Evolutionary conservation across 495 filamentous ascomycete species (phyloP).

Genomic region (Xylaria grammica): DNA sequence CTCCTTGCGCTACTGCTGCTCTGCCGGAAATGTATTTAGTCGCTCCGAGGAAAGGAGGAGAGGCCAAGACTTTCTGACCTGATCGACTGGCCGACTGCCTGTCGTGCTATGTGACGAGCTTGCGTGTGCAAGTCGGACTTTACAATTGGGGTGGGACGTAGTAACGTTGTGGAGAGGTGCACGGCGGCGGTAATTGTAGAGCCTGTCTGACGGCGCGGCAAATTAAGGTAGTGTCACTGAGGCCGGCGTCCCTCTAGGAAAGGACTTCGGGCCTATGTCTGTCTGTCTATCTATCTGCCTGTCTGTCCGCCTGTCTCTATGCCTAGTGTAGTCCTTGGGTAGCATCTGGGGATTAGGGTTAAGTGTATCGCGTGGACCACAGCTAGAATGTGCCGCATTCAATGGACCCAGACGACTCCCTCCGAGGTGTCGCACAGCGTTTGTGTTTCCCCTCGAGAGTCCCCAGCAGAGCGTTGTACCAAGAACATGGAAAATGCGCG

Average conservation of each 20-base stretch:
- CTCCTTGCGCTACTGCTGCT: constrained; percentile 2
- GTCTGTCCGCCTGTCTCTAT: too few relatives aligned
- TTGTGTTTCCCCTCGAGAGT: constrained; percentile 1
- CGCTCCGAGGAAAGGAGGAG: constrained; percentile 16
- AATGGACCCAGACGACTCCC: constrained; percentile 1
- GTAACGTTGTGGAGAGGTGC: constrained; percentile 7
- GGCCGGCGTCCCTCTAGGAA: constrained; percentile 10
- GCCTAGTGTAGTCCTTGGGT: constrained; percentile 21
- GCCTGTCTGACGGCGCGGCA: constrained; percentile 15
- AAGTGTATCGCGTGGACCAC: constrained; percentile 2
- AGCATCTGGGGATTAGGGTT: constrained; percentile 28
- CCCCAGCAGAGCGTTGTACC: constrained; percentile 10
- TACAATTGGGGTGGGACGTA: constrained; percentile 10
- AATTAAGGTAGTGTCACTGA: constrained; percentile 6
- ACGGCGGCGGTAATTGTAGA: constrained; percentile 5
- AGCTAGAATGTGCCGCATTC: constrained; percentile 14
- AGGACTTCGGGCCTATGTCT: constrained; percentile 10
- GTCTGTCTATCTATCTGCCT: too few relatives aligned
- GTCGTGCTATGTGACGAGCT: constrained; percentile 19
- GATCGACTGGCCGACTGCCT: constrained; percentile 8
- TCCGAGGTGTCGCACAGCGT: constrained; percentile 19
- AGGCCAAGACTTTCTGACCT: constrained; percentile 16
- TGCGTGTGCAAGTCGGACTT: constrained; percentile 14
- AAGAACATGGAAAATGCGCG: background rate
- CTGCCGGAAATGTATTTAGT: constrained; percentile 13